Evolutionary conservation across 768 basidiomycete genomes (phyloP).

Genomic region (Mycena filopes): DNA sequence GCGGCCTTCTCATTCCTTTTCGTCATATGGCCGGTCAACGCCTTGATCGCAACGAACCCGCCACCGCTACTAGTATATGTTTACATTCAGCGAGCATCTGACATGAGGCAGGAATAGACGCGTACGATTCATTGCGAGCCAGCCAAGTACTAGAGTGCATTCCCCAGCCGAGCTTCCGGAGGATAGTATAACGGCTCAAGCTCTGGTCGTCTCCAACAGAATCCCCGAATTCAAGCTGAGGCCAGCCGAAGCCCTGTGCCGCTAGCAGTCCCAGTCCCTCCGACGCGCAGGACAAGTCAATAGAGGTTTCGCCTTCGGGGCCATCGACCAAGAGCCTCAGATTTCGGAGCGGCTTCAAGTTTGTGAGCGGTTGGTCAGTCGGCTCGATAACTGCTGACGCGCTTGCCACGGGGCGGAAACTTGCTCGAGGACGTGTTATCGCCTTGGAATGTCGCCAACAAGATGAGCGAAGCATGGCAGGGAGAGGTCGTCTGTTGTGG

Average conservation of each 20-base stretch:
- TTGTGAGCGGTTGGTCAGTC: no score
- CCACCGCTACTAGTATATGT: slow-evolving; percentile 37
- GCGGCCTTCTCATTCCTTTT: slow-evolving; percentile 30
- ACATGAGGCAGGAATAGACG: slow-evolving; percentile 6
- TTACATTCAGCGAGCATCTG: slow-evolving; percentile 8
- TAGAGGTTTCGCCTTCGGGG: no score
- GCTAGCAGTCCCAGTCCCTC: no score
- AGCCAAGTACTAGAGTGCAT: slow-evolving; percentile 45
- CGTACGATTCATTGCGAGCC: slow-evolving; percentile 38
- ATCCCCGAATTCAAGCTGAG: slow-evolving; percentile 40
- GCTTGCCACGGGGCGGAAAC: no score
- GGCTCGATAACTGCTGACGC: no score
- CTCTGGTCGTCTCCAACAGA: slow-evolving; percentile 38
- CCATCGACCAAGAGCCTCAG: no score
- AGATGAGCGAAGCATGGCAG: no score
- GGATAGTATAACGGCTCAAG: slow-evolving; percentile 39
- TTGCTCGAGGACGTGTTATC: no score
- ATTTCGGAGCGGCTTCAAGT: no score
- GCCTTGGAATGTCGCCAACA: no score
- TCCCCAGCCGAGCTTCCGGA: slow-evolving; percentile 46
- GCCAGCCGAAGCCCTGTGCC: slow-evolving; percentile 40
- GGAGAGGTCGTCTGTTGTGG: no score
- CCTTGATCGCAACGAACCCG: slow-evolving; percentile 45
- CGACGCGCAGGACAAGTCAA: no score
- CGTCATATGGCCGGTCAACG: slow-evolving; percentile 41